Evolutionary conservation across 805 yeast genomes (phyloP), one percentile per base, ranked within the genome.

Genomic region (Blastobotrys muscicola): DNA sequence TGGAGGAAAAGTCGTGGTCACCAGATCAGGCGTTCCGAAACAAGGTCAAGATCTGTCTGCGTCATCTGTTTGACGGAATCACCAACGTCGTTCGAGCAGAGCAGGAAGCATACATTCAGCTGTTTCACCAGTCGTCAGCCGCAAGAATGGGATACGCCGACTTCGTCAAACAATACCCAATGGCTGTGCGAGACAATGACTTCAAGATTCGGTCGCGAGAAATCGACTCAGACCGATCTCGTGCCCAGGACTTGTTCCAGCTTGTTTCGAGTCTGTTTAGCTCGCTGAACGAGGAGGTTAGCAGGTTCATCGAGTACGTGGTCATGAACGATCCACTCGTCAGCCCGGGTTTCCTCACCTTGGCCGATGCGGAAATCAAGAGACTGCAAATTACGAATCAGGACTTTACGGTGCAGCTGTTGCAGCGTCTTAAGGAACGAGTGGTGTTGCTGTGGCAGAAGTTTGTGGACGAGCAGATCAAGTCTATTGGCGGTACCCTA

Each of bases 391-490:
- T 74, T 7, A 67, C 80, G 1, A 74, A 76, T 56, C 87, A 81
- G 55, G 95, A 84, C 49, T 85, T 72, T 51, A 62, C 73, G 14
- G 65, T 74, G 46, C 68, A 71, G 33, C 66, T 71, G 42, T 65
- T 81, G 48, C 68, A 66, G 29, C 75, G 74, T 47, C 50, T 78
- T 4, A 62, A 67, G n/a, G 76, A 76, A 26, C 74, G 73, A 56
- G 65, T 78, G 36, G 63, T 62, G 34, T 61, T 60, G 31, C 65
- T 67, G 12, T 85, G 94, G 94, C 62, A 63, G 13, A 74, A 73
- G 48, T 76, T 74, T 48, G 60, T 81, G 16, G 74, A 72, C 12
- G 63, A 62, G n/a, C 85, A 83, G 57, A 61, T 74, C 4, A 62
- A 67, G 29, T 49, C 55, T 11, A 66, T 78, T 12, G 70, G 68